Evolutionary conservation across 2,329 filamentous ascomycete genomes (phyloP).

Genomic region (Blastomyces percursus): DNA sequence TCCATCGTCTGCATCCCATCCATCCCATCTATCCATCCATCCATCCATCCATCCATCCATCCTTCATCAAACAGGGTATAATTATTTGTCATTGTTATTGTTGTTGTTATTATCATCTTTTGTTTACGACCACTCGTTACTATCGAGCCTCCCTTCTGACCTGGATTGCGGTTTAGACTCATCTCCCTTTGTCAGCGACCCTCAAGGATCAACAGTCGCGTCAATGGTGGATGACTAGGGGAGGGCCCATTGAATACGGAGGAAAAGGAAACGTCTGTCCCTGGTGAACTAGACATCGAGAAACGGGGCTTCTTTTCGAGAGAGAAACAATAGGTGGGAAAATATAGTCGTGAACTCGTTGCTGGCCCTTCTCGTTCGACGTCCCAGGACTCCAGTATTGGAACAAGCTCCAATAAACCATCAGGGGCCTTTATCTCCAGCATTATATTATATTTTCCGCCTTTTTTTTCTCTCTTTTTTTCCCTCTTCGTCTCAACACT

Average conservation of each 20-base stretch:
- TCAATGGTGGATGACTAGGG: constrained; percentile 4
- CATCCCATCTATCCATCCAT: no score
- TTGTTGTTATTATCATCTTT: neutral
- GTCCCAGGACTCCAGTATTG: neutral
- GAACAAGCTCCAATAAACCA: neutral
- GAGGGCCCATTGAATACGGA: neutral
- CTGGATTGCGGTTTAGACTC: neutral
- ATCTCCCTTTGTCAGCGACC: neutral
- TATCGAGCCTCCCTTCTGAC: neutral
- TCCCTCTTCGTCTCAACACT: neutral
- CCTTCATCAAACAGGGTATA: no score
- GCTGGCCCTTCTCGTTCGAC: constrained; percentile 1
- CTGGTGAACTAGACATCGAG: no score
- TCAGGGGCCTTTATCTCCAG: neutral
- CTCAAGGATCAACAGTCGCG: neutral
- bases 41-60: no score
- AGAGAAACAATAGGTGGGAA: neutral
- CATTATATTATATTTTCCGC: neutral
- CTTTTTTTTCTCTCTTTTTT: neutral
- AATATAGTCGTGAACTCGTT: neutral
- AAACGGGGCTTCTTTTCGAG: no score
- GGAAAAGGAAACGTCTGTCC: no score
- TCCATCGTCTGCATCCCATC: neutral
- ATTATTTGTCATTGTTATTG: no score
- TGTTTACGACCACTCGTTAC: neutral